Percentiles rank a stretch among this genome's conserved stretches.
These are phyloP conservation scores for Phaseolus lunatus DNA, from an alignment of 306 rosid genomes.

Conservation along the genomic window DNA sequence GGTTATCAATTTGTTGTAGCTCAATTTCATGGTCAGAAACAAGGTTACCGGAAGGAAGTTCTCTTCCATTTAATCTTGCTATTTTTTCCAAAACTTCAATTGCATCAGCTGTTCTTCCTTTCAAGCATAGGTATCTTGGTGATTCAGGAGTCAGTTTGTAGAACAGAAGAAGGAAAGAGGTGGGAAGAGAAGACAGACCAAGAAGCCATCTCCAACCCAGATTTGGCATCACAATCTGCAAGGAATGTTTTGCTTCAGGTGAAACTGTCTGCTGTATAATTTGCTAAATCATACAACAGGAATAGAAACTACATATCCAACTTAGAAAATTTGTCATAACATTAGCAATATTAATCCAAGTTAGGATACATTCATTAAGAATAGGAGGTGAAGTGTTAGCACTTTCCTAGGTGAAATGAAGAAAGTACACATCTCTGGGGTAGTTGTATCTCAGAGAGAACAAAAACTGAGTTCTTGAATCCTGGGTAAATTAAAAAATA, in stretches of 20 bases:
- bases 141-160: constrained; percentile 86
- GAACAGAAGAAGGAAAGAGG: constrained; percentile 84
- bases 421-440: constrained; percentile 16
- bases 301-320: constrained; percentile 31
- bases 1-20: constrained; percentile 52
- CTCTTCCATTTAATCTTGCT: constrained; percentile 75
- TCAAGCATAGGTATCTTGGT: constrained; percentile 84
- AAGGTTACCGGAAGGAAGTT: constrained; percentile 77
- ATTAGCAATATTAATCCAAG: constrained; percentile 14
- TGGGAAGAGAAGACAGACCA: constrained; percentile 83
- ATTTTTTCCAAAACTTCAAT: constrained; percentile 78
- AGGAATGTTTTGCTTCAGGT: constrained; percentile 45
- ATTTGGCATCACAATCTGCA: constrained; percentile 90
- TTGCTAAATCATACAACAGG: constrained; percentile 22
- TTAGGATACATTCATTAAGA: constrained; percentile 20
- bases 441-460: not conserved
- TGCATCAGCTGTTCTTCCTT: constrained; percentile 78
- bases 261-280: constrained; percentile 36
- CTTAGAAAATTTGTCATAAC: constrained; percentile 35
- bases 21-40: constrained; percentile 71
- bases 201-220: constrained; percentile 99
- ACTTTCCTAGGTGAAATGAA: constrained; percentile 13
- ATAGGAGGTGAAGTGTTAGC: constrained; percentile 28
- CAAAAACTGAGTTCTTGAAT: not conserved
- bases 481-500: constrained; percentile 5